Evolutionary conservation across 2,329 filamentous ascomycete genomes (phyloP).

Genomic region (Cladosporium sp.): DNA sequence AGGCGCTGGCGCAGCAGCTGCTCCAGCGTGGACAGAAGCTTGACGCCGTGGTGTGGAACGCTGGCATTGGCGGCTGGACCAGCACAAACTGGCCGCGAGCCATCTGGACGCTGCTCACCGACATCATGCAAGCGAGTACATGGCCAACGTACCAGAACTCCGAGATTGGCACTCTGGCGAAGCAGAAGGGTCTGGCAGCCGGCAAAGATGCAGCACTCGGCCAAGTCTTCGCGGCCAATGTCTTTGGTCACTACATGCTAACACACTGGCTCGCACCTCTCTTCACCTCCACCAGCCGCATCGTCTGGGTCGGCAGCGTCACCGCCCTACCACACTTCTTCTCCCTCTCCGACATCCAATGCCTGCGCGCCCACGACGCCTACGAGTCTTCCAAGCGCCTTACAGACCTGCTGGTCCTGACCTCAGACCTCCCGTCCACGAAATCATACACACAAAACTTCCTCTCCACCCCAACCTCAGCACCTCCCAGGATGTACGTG

Average conservation of each 20-base stretch:
- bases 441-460: conserved; percentile 59
- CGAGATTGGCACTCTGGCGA: conserved; percentile 55
- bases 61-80: conserved; percentile 82
- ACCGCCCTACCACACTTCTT: conserved; percentile 65
- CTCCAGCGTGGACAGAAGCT: conserved; percentile 65
- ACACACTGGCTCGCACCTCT: conserved; percentile 77
- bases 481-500: conserved; percentile 63
- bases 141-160: conserved; percentile 77
- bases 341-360: conserved; percentile 72
- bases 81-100: conserved; percentile 71
- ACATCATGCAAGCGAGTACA: conserved; percentile 68
- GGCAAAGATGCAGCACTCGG: conserved; percentile 58
- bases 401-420: conserved; percentile 80
- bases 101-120: conserved; percentile 57
- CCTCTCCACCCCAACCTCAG: conserved; percentile 42
- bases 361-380: conserved; percentile 59
- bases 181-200: conserved; percentile 48
- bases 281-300: conserved; percentile 59
- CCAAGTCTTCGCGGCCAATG: conserved; percentile 83
- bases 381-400: conserved; percentile 90
- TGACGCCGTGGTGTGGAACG: conserved; percentile 80
- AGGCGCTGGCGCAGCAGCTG: conserved; percentile 54
- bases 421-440: conserved; percentile 65
- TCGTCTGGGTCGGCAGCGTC: conserved; percentile 86
- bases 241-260: conserved; percentile 94